phyloP scores from a whole-genome alignment of 164 flowering plant genomes.

The Cinnamomum chago region DNA sequence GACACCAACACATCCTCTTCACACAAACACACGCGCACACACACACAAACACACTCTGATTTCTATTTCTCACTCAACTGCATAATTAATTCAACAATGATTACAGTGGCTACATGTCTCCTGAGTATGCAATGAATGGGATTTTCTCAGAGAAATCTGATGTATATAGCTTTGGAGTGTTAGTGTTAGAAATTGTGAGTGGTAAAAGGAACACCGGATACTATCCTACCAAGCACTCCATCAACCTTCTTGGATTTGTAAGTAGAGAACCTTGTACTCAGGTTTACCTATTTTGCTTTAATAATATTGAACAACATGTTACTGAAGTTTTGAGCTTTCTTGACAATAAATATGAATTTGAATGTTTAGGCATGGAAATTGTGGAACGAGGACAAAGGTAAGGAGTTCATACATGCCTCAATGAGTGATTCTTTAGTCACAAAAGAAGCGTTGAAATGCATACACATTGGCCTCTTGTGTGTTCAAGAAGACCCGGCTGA shows the following conservation, averaged over 20 bases:
- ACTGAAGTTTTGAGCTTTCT: too few relatives aligned
- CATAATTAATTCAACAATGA: too few relatives aligned
- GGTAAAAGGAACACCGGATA: conserved; percentile 4
- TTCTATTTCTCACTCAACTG: too few relatives aligned
- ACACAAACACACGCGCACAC: too few relatives aligned
- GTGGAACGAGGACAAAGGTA: not conserved
- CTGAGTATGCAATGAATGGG: conserved; percentile 53
- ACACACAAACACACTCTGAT: too few relatives aligned
- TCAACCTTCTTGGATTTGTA: not conserved
- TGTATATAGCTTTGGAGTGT: conserved; percentile 4
- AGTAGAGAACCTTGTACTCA: not conserved
- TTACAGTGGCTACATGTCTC: conserved; percentile 16
- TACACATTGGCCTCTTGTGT: not conserved
- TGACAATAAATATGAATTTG: too few relatives aligned
- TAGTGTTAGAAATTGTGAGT: not conserved
- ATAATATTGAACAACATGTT: too few relatives aligned
- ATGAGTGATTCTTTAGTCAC: not conserved
- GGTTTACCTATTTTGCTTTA: not conserved
- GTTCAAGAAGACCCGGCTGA: not conserved
- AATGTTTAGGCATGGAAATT: not conserved
- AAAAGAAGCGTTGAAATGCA: not conserved
- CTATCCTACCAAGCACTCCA: not conserved
- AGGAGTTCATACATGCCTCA: not conserved
- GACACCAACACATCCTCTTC: not conserved
- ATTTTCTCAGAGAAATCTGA: conserved; percentile 22